Base-by-base conservation (phyloP, 306 rosid species). In the Malus sylvestris region DNA sequence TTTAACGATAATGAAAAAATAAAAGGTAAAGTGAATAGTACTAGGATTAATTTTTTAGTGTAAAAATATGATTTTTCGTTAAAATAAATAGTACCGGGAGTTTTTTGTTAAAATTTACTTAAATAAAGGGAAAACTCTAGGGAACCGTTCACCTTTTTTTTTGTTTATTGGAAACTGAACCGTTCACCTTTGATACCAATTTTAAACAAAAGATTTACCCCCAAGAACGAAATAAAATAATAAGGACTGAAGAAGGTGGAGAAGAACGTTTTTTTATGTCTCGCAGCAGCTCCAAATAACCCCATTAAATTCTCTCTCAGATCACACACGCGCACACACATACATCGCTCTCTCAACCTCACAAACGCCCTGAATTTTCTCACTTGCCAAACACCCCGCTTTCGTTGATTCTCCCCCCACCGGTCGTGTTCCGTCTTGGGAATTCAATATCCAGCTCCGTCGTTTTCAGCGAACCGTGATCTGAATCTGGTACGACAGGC, bases 311-410 rank as follows among this genome's bases (percentile, higher is more conserved):
- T 68, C 53, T 73, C 27, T 57, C 25, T 20, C n/a, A 62, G 70
- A 74, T 74, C 77, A 18, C 60, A 70, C 52, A 46, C 19, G 52
- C 33, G 52, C 33, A 32, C 35, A 6, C 38, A 33, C 10, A 6
- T 8, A 33, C 10, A 49, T 46, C 51, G 35, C 72, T 68, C 57
- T 58, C 38, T 25, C 42, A 33, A 60, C 77, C 77, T 73, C 77
- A 73, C 12, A 74, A 45, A 32, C 8, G n/a, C 7, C 68, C 78
- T 74, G 69, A 74, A 61, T 74, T 74, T 67, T 40, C 71, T 45
- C 60, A 52, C 10, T 8, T 15, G 3, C 29, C 35, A 58, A 58
- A 61, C 35, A 13, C 33, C 4, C 20, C 27, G 46, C n/a, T 65
- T 19, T 9, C 4, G 40, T 32, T 45, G 60, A 18, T 61, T 45